These are phyloP conservation scores for Pyrenophora teres DNA, from an alignment of 2,329 filamentous ascomycete species.

Conservation along the genomic window DNA sequence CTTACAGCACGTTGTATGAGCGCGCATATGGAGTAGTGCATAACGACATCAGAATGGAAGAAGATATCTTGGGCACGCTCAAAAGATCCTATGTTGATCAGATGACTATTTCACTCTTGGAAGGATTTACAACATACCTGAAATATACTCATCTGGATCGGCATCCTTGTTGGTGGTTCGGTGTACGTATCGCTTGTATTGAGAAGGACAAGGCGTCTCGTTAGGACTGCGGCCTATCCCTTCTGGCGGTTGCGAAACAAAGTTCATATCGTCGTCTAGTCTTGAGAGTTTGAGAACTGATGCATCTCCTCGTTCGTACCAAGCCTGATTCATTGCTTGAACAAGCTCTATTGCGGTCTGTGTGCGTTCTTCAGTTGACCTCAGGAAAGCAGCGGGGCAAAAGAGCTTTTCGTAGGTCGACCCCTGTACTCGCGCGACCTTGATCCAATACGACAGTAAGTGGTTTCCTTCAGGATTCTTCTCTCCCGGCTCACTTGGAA, in stretches of 20 bases:
- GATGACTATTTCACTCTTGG: not conserved
- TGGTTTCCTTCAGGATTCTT: constrained; percentile 17
- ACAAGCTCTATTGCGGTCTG: constrained; percentile 35
- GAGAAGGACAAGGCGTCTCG: constrained; percentile 32
- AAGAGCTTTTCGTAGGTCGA: constrained; percentile 46
- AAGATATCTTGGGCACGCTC: constrained; percentile 38
- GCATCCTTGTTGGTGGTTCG: constrained; percentile 1
- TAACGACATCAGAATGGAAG: constrained; percentile 38
- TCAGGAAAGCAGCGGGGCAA: constrained; percentile 42
- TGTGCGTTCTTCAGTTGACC: constrained; percentile 31
- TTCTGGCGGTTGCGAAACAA: not conserved
- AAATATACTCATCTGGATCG: constrained; percentile 15
- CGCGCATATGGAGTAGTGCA: constrained; percentile 41
- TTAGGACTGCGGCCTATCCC: constrained; percentile 21
- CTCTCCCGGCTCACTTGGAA: constrained; percentile 6
- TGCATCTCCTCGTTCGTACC: constrained; percentile 36
- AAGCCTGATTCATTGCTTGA: constrained; percentile 33
- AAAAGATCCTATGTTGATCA: constrained; percentile 12
- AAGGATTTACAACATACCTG: constrained; percentile 7
- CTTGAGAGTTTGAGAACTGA: constrained; percentile 14
- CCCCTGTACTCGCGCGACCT: constrained; percentile 42
- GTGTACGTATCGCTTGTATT: constrained; percentile 18
- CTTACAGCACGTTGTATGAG: constrained; percentile 42
- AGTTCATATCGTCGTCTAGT: not conserved
- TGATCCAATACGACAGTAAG: constrained; percentile 43